Evolutionary conservation across 1,284 basidiomycete genomes (phyloP).

Genomic region (Farysia itapuensis): DNA sequence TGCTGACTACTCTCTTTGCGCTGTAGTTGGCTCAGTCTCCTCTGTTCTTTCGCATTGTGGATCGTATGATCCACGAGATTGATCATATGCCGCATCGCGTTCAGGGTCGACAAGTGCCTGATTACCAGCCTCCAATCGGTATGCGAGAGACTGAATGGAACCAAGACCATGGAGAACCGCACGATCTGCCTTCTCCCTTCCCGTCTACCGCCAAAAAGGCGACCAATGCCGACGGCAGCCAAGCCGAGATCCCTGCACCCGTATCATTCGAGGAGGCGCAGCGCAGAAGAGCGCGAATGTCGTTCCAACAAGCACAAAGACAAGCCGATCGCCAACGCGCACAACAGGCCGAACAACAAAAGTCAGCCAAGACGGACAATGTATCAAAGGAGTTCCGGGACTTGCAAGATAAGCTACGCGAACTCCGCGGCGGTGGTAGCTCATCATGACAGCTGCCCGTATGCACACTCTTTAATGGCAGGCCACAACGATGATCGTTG

Average conservation of each 20-base stretch:
- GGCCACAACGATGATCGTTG: too few species aligned
- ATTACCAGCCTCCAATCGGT: conserved; percentile 38
- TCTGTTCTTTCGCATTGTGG: conserved; percentile 43
- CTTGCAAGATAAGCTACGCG: conserved; percentile 34
- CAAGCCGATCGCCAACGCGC: conserved; percentile 23
- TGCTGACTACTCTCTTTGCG: neutral
- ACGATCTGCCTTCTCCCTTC: conserved; percentile 43
- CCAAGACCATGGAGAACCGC: conserved; percentile 36
- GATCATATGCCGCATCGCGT: conserved; percentile 46
- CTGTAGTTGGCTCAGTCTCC: conserved; percentile 31
- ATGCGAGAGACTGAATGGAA: conserved; percentile 43
- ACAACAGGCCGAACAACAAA: conserved; percentile 8
- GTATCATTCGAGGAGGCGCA: conserved; percentile 27
- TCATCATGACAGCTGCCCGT: too few species aligned
- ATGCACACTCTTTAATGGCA: too few species aligned
- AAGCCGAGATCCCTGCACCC: neutral
- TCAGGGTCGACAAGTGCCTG: conserved; percentile 38
- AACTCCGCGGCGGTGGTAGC: conserved; percentile 15
- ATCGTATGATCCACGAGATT: conserved; percentile 48
- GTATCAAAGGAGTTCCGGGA: conserved; percentile 30
- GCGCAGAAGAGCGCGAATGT: conserved; percentile 20
- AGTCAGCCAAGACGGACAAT: conserved; percentile 9
- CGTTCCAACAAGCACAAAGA: conserved; percentile 26
- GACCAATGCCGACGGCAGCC: neutral
- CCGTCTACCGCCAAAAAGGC: neutral